Evolutionary conservation across 2,329 filamentous ascomycete species (phyloP), one percentile per base, ranked within the genome.

Genomic region (Alternaria longipes): DNA sequence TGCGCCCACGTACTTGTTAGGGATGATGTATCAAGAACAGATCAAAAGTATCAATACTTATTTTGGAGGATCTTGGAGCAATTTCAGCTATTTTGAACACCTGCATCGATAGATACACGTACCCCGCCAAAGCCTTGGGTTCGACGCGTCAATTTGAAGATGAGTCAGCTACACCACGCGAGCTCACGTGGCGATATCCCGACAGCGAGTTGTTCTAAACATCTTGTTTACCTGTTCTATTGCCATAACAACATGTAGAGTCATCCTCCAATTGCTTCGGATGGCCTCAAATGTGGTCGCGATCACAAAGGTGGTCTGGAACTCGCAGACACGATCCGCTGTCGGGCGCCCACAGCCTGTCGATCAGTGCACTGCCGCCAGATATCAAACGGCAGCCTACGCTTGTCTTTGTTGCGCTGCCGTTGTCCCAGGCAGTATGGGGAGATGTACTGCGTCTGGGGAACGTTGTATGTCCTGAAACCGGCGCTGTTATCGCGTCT

Each of bases 371-470:
- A 68, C 66, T 65, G 66, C 65, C 64, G 64, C 64, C 59, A 42
- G 51, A 71, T 71, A 61, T 61, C 71, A 74, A 72, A 75, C 71
- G 60, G 63, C 62, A 57, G 68, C 62, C 68, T 69, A 58, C 64
- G 34, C 56, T 49, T 49, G 22, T 49, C 55, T 58, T 59, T 55
- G 42, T 52, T 56, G 45, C 60, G 36, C 47, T 44, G 59, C 60
- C 55, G 45, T 61, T 62, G 66, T 59, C 59, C 55, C 70, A 68
- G 54, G 63, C 58, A 51, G 64, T 57, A 40, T 49, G 47, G 45
- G 50, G 41, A 52, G 55, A 60, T 24, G 36, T 26, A 42, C 38
- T 53, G 34, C 51, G 61, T 53, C 63, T 62, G 60, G 66, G 34
- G 53, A 50, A 49, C 26, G 50, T 51, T 49, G 55, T 28, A 56